Base-by-base conservation (phyloP, 2,329 filamentous ascomycete genomes). In the Amylocarpus encephaloides region DNA sequence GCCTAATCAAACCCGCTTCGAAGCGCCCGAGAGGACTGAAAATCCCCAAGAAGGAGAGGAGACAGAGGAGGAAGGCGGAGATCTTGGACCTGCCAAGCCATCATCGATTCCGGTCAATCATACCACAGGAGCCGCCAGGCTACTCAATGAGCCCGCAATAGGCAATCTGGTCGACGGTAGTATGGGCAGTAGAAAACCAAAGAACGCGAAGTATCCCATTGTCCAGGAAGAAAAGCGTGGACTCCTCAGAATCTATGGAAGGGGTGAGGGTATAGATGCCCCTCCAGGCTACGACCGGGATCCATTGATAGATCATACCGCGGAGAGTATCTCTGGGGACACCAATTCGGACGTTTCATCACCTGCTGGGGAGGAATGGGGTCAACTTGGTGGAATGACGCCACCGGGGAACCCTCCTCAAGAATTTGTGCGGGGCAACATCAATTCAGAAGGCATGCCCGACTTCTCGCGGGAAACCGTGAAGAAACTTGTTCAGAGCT, bases 71-170 rank as follows among this genome's bases (percentile, higher is more conserved):
- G 75, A 62, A 45, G 56, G 46, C 43, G 56, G 58, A 49, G 56
- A 63, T 6, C 69, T 73, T 10, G 75, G 79, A 6, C 71, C 69
- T 11, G 76, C 77, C 1, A 82, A 80, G 42, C 77, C 82, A 57
- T 78, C 86, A 12, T 80, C 85, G 1, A 87, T 95, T 49, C 87
- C 89, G 1, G 79, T 83, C 26, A 88, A 95, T 58, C 92, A 97
- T 63, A 94, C 88, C 0, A 96, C 91, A 0, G 81, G 89, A n/a
- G 90, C 90, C 1, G 88, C 93, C 45, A 80, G 90, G 55, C 73
- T 97, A 15, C 71, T 97, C 26, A 75, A 78, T 42, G 90, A 86
- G 82, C 78, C 78, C 0, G 77, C 82, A 0, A 88, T 93, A 48
- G 70, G 74, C 64, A 70, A 76, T 54, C 64, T 96, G 63, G 49